Conservation (phyloP, 2,329 filamentous ascomycete genomes). For the Grosmannia huntii region DNA sequence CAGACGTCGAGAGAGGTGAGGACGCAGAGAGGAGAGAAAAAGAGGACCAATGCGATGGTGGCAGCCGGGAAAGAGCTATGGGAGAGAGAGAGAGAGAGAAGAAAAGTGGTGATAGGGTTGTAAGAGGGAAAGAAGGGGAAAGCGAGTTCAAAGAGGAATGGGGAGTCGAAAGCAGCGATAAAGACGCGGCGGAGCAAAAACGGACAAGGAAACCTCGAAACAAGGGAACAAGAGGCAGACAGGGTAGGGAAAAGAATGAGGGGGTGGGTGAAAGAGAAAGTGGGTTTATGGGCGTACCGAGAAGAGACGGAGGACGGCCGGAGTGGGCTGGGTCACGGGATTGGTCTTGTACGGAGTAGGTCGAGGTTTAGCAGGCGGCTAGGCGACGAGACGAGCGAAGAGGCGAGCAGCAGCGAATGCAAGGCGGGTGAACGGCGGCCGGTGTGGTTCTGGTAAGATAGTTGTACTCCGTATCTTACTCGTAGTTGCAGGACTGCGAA, state of each 20-base stretch:
- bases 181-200: constrained; percentile 1
- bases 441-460: too few species aligned
- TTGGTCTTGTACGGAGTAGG: not conserved
- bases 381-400: not conserved
- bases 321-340: constrained; percentile 1
- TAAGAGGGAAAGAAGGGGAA: not conserved
- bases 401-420: not conserved
- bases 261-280: not conserved
- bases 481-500: too few species aligned
- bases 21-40: not conserved
- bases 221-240: not conserved
- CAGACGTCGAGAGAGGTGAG: too few species aligned
- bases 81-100: not conserved
- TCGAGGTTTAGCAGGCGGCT: not conserved
- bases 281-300: constrained; percentile 1
- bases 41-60: constrained; percentile 3
- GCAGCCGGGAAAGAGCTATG: constrained; percentile 1
- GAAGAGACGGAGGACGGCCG: constrained; percentile 4
- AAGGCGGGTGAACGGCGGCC: not conserved
- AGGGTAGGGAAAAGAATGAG: not conserved
- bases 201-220: constrained; percentile 1
- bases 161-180: constrained; percentile 11
- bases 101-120: not conserved
- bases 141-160: not conserved
- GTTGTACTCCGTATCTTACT: too few species aligned